Evolutionary conservation across 768 basidiomycete species (phyloP).

Genomic region (Auriscalpium microsporum): DNA sequence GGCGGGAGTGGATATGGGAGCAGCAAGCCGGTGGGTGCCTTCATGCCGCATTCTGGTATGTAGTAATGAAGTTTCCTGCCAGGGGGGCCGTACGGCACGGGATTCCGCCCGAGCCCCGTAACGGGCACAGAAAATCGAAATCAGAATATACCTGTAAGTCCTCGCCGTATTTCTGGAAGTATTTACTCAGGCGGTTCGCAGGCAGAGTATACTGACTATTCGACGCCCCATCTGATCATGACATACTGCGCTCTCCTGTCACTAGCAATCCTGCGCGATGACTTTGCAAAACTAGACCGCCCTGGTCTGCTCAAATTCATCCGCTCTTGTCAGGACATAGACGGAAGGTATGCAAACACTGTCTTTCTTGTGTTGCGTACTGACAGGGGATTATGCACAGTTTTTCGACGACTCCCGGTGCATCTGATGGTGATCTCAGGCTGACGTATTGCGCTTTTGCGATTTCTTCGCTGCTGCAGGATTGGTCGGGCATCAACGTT

Average conservation of each 20-base stretch:
- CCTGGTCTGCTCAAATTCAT: constrained; percentile 60
- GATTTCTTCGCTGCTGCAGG: constrained; percentile 67
- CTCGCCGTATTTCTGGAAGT: not conserved
- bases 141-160: constrained; percentile 9
- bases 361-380: constrained; percentile 1
- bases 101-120: constrained; percentile 72
- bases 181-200: constrained; percentile 7
- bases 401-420: constrained; percentile 63
- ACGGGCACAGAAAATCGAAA: constrained; percentile 24
- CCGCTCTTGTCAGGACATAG: constrained; percentile 58
- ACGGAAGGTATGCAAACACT: constrained; percentile 56
- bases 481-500: constrained; percentile 70
- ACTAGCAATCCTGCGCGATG: constrained; percentile 82
- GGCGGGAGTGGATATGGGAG: constrained; percentile 84
- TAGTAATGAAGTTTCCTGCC: not conserved
- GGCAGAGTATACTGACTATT: constrained; percentile 39
- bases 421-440: constrained; percentile 69
- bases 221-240: constrained; percentile 81
- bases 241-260: constrained; percentile 86
- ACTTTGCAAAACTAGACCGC: constrained; percentile 64
- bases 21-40: constrained; percentile 57
- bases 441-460: constrained; percentile 85
- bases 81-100: constrained; percentile 55
- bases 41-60: constrained; percentile 1
- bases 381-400: constrained; percentile 27